Percentiles rank a stretch among this genome's conserved stretches.
Evolutionary conservation across 495 filamentous ascomycete species (phyloP).

Genomic region (Bryoglossum gracile): DNA sequence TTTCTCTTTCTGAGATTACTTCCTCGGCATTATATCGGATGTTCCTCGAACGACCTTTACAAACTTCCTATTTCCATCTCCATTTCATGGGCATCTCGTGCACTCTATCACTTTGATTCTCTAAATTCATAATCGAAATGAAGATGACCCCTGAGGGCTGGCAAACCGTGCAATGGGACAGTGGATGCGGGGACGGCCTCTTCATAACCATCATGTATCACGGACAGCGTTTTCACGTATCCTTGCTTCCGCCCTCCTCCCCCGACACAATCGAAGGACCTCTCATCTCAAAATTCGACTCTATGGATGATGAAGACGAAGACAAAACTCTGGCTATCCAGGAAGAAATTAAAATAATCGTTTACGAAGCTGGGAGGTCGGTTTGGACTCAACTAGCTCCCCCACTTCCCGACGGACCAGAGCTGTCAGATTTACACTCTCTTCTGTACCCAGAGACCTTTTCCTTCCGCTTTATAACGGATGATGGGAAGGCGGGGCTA

Average conservation of each 20-base stretch:
- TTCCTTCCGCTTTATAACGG: slow-evolving; percentile 15
- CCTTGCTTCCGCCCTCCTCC: slow-evolving; percentile 9
- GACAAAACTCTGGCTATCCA: not conserved
- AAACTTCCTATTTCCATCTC: too few species aligned
- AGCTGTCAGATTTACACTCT: slow-evolving; percentile 1
- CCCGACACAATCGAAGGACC: slow-evolving; percentile 14
- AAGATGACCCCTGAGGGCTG: slow-evolving; percentile 5
- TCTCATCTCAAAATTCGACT: slow-evolving; percentile 17
- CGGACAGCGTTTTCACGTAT: slow-evolving; percentile 15
- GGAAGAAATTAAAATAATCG: slow-evolving; percentile 15
- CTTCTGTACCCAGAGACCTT: slow-evolving; percentile 17
- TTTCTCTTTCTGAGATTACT: too few species aligned
- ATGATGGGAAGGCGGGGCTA: slow-evolving; percentile 10
- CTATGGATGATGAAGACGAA: slow-evolving; percentile 4
- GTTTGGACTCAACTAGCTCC: slow-evolving; percentile 17
- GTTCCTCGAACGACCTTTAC: too few species aligned
- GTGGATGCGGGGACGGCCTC: slow-evolving; percentile 13
- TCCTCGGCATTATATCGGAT: too few species aligned
- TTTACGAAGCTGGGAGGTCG: slow-evolving; percentile 16
- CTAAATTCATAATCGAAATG: slow-evolving; percentile 5
- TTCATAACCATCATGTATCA: slow-evolving; percentile 16
- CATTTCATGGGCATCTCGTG: slow-evolving; percentile 3
- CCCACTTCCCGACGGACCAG: not conserved
- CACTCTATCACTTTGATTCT: slow-evolving; percentile 1
- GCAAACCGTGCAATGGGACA: slow-evolving; percentile 13